Evolutionary conservation across 345 rosid species (phyloP).

Genomic region (Lumnitzera littorea): DNA sequence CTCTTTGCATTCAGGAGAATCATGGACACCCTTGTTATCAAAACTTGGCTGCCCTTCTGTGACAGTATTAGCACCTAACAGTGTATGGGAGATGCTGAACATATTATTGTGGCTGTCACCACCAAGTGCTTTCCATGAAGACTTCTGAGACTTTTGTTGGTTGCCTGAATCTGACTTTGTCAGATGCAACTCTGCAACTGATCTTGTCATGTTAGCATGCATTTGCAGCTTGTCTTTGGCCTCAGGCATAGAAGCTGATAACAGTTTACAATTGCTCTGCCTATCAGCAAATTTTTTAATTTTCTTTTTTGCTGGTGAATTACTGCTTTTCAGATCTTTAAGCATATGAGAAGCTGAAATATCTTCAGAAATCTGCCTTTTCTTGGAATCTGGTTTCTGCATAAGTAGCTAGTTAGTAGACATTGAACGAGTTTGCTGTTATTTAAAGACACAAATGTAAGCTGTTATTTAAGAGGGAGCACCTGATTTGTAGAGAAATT

Average conservation of each 20-base stretch:
- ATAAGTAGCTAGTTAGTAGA: slow-evolving; percentile 5
- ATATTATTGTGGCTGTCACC: slow-evolving; percentile 28
- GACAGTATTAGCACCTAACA: slow-evolving; percentile 5
- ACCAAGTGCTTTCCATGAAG: slow-evolving; percentile 70
- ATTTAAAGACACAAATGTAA: background rate
- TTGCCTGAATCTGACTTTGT: slow-evolving; percentile 13
- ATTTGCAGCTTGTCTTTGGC: slow-evolving; percentile 18
- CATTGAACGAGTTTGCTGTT: slow-evolving; percentile 9
- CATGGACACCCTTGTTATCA: slow-evolving; percentile 9
- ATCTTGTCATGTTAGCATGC: slow-evolving; percentile 7
- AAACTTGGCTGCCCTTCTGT: slow-evolving; percentile 15
- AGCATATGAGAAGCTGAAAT: slow-evolving; percentile 10
- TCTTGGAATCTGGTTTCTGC: slow-evolving; percentile 30
- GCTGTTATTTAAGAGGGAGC: background rate
- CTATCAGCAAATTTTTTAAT: slow-evolving; percentile 16
- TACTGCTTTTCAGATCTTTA: slow-evolving; percentile 17
- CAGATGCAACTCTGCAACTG: slow-evolving; percentile 6
- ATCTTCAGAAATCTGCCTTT: slow-evolving; percentile 21
- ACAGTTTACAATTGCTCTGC: slow-evolving; percentile 23
- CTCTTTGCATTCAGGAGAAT: slow-evolving; percentile 9
- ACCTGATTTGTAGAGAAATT: background rate
- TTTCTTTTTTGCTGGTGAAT: slow-evolving; percentile 26
- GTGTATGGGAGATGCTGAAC: slow-evolving; percentile 24
- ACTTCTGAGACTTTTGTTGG: slow-evolving; percentile 51
- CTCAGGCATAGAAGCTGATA: slow-evolving; percentile 14